These are phyloP conservation scores for Alternaria metachromatica DNA, from an alignment of 2,329 filamentous ascomycete genomes.

Conservation along the genomic window DNA sequence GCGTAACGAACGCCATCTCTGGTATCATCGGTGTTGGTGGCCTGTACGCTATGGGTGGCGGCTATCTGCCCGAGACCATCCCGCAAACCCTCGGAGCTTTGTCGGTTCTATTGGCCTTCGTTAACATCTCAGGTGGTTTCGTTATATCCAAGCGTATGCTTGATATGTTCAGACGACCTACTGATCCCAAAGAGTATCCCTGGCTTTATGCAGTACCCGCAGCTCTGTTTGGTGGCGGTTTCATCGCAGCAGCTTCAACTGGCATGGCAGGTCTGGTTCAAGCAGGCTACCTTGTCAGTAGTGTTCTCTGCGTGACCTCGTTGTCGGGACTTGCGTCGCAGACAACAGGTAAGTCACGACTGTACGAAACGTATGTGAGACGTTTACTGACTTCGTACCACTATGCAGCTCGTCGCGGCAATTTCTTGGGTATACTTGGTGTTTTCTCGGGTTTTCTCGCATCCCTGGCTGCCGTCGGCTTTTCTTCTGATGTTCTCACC, in stretches of 20 bases:
- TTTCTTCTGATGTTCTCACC: constrained; percentile 76
- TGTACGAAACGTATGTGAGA: not conserved
- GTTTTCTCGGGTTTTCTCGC: constrained; percentile 83
- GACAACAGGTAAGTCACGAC: constrained; percentile 58
- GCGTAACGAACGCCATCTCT: constrained; percentile 90
- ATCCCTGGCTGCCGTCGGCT: constrained; percentile 80
- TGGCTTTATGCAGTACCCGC: constrained; percentile 85
- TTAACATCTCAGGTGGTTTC: constrained; percentile 88
- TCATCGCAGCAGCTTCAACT: constrained; percentile 78
- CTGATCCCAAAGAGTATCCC: constrained; percentile 85
- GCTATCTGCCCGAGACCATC: constrained; percentile 66
- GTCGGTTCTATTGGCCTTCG: constrained; percentile 84
- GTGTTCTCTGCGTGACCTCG: constrained; percentile 80
- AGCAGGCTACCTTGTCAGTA: constrained; percentile 85
- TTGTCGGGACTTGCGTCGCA: constrained; percentile 83
- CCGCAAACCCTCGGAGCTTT: constrained; percentile 78
- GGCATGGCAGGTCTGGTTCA: constrained; percentile 85
- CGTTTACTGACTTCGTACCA: not conserved
- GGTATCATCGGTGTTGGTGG: constrained; percentile 88
- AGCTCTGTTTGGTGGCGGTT: constrained; percentile 79
- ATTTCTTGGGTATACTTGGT: constrained; percentile 84
- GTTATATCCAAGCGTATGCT: constrained; percentile 93
- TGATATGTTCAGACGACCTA: constrained; percentile 70
- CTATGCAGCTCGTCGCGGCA: constrained; percentile 73
- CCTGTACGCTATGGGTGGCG: constrained; percentile 86